Evolutionary conservation across 1,284 basidiomycete genomes (phyloP).

Genomic region (Xerocomus cyaneibrunnescens): DNA sequence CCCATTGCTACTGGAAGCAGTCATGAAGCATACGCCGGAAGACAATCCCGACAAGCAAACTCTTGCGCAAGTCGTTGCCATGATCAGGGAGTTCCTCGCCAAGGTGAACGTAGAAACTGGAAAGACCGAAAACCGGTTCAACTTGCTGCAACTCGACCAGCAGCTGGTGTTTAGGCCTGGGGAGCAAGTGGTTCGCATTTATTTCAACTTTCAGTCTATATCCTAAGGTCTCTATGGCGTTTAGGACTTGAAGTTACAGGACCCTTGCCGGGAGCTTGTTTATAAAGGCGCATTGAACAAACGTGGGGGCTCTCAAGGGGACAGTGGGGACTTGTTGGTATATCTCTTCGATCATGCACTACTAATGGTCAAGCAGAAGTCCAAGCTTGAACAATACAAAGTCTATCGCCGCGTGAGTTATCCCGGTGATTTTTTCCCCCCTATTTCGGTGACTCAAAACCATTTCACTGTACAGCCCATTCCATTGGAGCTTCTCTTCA

Average conservation of each 20-base stretch:
- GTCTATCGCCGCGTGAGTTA: constrained; percentile 86
- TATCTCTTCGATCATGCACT: constrained; percentile 98
- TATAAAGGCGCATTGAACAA: constrained; percentile 95
- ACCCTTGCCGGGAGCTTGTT: constrained; percentile 75
- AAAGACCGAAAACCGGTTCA: constrained; percentile 62
- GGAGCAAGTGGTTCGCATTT: constrained; percentile 62
- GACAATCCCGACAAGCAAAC: constrained; percentile 86
- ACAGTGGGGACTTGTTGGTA: constrained; percentile 86
- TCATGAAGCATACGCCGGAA: constrained; percentile 91
- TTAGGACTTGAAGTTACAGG: constrained; percentile 79
- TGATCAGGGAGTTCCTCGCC: constrained; percentile 81
- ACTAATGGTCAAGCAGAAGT: constrained; percentile 93
- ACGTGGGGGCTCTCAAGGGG: constrained; percentile 75
- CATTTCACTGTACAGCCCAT: constrained; percentile 66
- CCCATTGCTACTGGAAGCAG: constrained; percentile 90
- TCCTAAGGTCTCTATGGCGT: constrained; percentile 5
- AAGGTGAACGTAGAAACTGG: constrained; percentile 82
- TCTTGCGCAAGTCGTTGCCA: constrained; percentile 77
- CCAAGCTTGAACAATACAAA: constrained; percentile 90
- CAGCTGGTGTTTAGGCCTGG: constrained; percentile 75
- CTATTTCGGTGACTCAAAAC: constrained; percentile 8
- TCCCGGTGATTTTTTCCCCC: not conserved
- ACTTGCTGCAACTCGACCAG: constrained; percentile 75
- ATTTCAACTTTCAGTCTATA: not conserved
- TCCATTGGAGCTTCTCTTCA: constrained; percentile 89